Evolutionary conservation across 2,329 filamentous ascomycete genomes (phyloP), one percentile per base, ranked within the genome.

Genomic region (Aspergillus piperis): DNA sequence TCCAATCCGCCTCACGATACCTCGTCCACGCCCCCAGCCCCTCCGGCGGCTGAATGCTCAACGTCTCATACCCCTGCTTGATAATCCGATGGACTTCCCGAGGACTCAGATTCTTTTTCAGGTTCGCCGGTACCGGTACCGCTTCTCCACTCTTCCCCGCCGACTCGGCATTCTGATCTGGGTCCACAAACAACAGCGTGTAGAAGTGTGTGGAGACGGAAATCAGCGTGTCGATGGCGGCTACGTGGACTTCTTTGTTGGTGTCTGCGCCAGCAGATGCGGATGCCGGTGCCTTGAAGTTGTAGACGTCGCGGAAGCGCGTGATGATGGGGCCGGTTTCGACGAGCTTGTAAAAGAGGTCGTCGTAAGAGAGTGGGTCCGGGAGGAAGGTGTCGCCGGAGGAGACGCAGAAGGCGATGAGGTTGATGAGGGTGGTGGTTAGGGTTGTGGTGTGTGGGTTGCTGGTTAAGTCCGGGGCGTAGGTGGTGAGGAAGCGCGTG

Each of bases 301-400:
- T 78, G 75, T 95, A 98, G 8, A 86, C 88, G 63, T 92, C 87
- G 42, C 91, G 87, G 78, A 98, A 96, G 71, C 91, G 92, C 32
- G 84, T 80, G 21, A 98, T 83, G 11, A 91, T 84, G 52, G 96
- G 91, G 10, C 93, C 92, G 2, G 89, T 90, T 77, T 99, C 95
- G 25, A 98, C 92, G 2, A 98, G 85, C 78, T 99, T 99, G 85
- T 99, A 99, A 79, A 99, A 98, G 0, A 99, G 83, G 71, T 99
- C 95, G 70, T 99, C 95, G 75, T 98, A 98, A 1, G 91, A 88
- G 17, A 90, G 86, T 0, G 92, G 88, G 30, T 90, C 91, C 0
- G 94, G 95, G 7, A 99, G 83, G 77, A 99, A 98, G 2, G 90
- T 88, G 74, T 98, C 95, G 6, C 95, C 95, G 2, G 88, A 86